Evolutionary conservation across 116 monocot genomes (phyloP), one percentile per base, ranked within the genome.

Genomic region (Papilionanthe hybrid): DNA sequence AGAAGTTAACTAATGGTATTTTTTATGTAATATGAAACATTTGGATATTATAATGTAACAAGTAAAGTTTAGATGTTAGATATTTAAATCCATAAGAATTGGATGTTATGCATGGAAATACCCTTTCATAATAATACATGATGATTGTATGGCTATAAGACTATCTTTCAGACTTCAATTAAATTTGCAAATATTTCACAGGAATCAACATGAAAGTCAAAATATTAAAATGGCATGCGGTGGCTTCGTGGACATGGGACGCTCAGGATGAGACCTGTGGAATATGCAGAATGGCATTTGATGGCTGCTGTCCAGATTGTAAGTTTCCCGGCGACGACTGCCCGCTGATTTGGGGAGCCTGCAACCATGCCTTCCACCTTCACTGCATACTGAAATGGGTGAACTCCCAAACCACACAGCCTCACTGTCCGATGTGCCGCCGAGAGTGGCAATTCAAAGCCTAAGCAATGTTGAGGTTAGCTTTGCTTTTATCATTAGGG

Each of bases 311-410:
- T 74, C 93, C 93, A 7, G 95, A 95, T 66, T 95, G 95, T 74
- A 95, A 95, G 81, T 93, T 88, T 77, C 95, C 95, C 4, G 95
- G 95, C 7, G 95, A 95, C 60, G 95, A 95, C 32, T 95, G 95
- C 83, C 95, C 95, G 10, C 69, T 93, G 57, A 89, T 95, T 78
- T 95, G 95, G 95, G 95, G 95, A n/a, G 87, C 86, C 7, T 95
- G 92, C 75, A 95, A 95, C 83, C 95, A 95, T 77, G 66, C 92
- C 2, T 95, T 89, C 79, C 95, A 95, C 73, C 91, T 95, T 12
- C 95, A 95, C 79, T 95, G 95, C 83, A 95, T 95, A 53, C 75
- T 95, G 74, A 95, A 95, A 69, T 95, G 95, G 92, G 92, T 95
- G 60, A 92, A 92, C 82, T 92, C 90, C 0, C 95, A 95, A 58